Base-by-base conservation (phyloP, 148 eudicot species). In the Pharnaceum exiguum region DNA sequence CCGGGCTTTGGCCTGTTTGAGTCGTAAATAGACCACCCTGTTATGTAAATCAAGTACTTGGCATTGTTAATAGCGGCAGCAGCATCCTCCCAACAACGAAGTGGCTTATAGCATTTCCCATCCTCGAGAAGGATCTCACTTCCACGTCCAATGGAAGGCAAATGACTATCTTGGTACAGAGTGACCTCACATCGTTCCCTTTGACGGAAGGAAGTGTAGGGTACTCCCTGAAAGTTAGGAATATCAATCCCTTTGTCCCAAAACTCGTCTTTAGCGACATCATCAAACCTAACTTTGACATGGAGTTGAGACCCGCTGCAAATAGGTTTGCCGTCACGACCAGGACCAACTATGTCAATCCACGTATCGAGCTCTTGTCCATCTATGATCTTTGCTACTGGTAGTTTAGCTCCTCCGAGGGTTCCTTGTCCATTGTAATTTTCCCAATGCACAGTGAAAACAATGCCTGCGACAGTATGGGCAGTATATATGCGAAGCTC, bases 11-110 rank as follows among this genome's bases (percentile, higher is more conserved):
- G 68, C 73, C 81, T 76, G 15, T 71, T 63, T 17, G 59, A 17
- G 55, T 79, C 84, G 25, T 45, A 63, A 15, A 79, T 73, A 0
- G 84, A 79, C 84, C 84, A 79, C 5, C 84, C 84, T 0, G 81
- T 50, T 10, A 79, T 66, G 66, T 76, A 79, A 29, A 79, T 55
- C 36, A 79, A 46, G 55, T 79, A 78, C 44, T 39, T 63, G 0
- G 84, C 81, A 25, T 79, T 33, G 29, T 32, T 72, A 24, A 79
- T 72, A 29, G 84, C 84, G 51, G 76, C 84, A 1, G 73, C 76
- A 3, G 76, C 36, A 59, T 76, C 78, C 39, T 79, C 84, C 84
- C 84, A 79, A 49, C 81, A 76, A n/a, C 81, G 73, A 12, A 76
- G 73, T 25, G 84, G 81, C 65, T 79, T 71, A 5, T 79, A 76